These are phyloP conservation scores for Podaxis sp. DNA, from an alignment of 768 basidiomycete genomes.

Conservation along the genomic window DNA sequence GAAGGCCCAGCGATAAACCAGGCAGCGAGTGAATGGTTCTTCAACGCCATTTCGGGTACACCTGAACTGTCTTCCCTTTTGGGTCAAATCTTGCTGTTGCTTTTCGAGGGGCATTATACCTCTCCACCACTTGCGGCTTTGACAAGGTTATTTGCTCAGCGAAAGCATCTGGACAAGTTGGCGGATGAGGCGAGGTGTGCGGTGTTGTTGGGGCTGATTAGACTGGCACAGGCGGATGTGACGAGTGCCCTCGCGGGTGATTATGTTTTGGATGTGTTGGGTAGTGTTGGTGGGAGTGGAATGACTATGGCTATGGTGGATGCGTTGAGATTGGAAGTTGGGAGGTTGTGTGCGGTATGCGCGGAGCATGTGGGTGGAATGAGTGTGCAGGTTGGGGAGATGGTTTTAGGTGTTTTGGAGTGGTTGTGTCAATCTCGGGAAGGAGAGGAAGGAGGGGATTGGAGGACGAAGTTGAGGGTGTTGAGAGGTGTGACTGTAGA, in stretches of 20 bases:
- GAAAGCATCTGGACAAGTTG: slow-evolving; percentile 23
- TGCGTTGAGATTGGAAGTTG: slow-evolving; percentile 32
- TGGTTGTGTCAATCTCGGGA: slow-evolving; percentile 41
- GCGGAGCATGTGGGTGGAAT: slow-evolving; percentile 27
- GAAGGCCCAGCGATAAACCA: slow-evolving; percentile 16
- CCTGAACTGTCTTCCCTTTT: slow-evolving; percentile 43
- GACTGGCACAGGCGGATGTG: slow-evolving; percentile 29
- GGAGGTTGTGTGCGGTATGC: slow-evolving; percentile 29
- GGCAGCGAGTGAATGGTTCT: slow-evolving; percentile 40
- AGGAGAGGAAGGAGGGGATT: slow-evolving; percentile 28
- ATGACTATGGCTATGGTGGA: slow-evolving; percentile 20
- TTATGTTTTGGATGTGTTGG: slow-evolving; percentile 24
- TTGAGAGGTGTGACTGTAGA: slow-evolving; percentile 49
- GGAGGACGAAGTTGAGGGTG: slow-evolving; percentile 37
- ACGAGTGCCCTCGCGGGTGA: slow-evolving; percentile 22
- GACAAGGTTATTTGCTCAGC: slow-evolving; percentile 27
- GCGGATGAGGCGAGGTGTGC: slow-evolving; percentile 28
- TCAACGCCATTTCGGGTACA: slow-evolving; percentile 37
- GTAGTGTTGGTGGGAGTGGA: slow-evolving; percentile 19
- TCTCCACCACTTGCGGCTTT: slow-evolving; percentile 45
- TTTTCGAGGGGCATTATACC: slow-evolving; percentile 48
- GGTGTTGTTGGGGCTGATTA: slow-evolving; percentile 31
- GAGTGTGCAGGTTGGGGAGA: slow-evolving; percentile 35
- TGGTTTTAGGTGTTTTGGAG: slow-evolving; percentile 43
- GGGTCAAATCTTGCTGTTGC: slow-evolving; percentile 36